Percentiles rank a stretch among this genome's conserved stretches.
Evolutionary conservation across 2,329 filamentous ascomycete species (phyloP).

Genomic region (Talaromyces albobiverticillius): DNA sequence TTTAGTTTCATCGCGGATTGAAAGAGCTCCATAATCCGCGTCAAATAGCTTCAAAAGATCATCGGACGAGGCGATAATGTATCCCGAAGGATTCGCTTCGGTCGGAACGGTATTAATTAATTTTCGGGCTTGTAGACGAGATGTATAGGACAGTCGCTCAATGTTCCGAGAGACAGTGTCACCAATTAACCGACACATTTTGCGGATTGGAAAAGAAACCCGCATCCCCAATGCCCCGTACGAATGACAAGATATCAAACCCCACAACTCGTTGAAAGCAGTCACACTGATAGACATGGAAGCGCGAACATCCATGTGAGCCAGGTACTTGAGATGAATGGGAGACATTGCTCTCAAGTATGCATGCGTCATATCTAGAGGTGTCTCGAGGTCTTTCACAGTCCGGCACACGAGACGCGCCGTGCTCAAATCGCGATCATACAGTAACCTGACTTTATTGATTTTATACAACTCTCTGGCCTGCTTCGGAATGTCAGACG

Average conservation of each 20-base stretch:
- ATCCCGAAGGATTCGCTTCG: constrained; percentile 77
- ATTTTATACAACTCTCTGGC: constrained; percentile 85
- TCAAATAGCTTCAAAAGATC: constrained; percentile 81
- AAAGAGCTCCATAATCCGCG: constrained; percentile 81
- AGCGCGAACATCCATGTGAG: constrained; percentile 85
- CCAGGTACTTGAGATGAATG: constrained; percentile 82
- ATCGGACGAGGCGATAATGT: constrained; percentile 85
- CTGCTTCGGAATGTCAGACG: constrained; percentile 81
- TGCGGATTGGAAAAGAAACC: constrained; percentile 87
- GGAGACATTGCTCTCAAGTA: constrained; percentile 89
- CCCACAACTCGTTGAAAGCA: constrained; percentile 82
- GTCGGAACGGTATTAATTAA: constrained; percentile 83
- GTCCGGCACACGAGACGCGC: constrained; percentile 78
- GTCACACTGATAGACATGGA: constrained; percentile 95
- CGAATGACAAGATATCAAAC: constrained; percentile 79
- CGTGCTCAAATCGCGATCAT: constrained; percentile 77
- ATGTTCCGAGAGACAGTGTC: constrained; percentile 86
- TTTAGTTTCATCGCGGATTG: constrained; percentile 85
- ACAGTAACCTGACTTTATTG: constrained; percentile 84
- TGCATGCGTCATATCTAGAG: constrained; percentile 78
- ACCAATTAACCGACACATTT: constrained; percentile 85
- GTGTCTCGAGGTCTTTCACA: constrained; percentile 67
- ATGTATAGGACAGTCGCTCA: constrained; percentile 81
- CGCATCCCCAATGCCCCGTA: constrained; percentile 78
- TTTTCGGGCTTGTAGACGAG: constrained; percentile 78